Evolutionary conservation across 2,329 filamentous ascomycete species (phyloP).

Genomic region (Colletotrichum musicola): DNA sequence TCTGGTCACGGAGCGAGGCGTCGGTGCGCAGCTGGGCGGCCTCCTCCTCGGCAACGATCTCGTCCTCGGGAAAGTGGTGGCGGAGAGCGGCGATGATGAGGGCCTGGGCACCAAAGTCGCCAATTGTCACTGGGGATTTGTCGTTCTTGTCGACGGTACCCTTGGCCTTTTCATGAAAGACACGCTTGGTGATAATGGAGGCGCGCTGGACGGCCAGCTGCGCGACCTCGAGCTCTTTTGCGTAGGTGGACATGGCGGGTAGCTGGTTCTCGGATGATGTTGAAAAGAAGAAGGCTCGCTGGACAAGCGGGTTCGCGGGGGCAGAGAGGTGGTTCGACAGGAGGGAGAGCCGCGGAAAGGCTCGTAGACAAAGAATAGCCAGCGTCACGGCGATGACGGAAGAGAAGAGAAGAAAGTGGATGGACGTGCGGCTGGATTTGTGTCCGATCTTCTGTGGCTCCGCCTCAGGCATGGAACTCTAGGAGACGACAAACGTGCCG

Average conservation of each 20-base stretch:
- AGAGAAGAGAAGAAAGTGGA: conserved; percentile 31
- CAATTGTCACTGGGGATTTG: conserved; percentile 96
- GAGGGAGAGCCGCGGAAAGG: conserved; percentile 42
- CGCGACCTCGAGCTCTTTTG: conserved; percentile 83
- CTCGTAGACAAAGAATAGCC: conserved; percentile 40
- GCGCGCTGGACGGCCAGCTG: conserved; percentile 90
- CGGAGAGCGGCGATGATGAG: conserved; percentile 93
- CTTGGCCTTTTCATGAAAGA: conserved; percentile 86
- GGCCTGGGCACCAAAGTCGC: conserved; percentile 97
- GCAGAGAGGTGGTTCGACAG: conserved; percentile 36
- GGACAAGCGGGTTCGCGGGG: conserved; percentile 21
- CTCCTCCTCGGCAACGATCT: conserved; percentile 96
- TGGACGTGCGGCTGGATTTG: conserved; percentile 3
- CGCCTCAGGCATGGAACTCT: conserved; percentile 31
- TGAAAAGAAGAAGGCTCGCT: conserved; percentile 41
- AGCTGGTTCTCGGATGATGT: conserved; percentile 27
- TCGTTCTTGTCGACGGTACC: conserved; percentile 95
- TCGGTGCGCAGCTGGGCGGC: conserved; percentile 83
- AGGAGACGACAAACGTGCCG: conserved; percentile 5
- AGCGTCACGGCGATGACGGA: conserved; percentile 38
- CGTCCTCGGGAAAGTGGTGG: conserved; percentile 89
- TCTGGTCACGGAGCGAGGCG: conserved; percentile 71
- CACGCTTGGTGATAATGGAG: conserved; percentile 64
- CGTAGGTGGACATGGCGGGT: conserved; percentile 65
- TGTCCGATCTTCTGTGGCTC: conserved; percentile 31